These are phyloP conservation scores for Dactylella cylindrospora DNA, from an alignment of 2,329 filamentous ascomycete species.

Conservation along the genomic window DNA sequence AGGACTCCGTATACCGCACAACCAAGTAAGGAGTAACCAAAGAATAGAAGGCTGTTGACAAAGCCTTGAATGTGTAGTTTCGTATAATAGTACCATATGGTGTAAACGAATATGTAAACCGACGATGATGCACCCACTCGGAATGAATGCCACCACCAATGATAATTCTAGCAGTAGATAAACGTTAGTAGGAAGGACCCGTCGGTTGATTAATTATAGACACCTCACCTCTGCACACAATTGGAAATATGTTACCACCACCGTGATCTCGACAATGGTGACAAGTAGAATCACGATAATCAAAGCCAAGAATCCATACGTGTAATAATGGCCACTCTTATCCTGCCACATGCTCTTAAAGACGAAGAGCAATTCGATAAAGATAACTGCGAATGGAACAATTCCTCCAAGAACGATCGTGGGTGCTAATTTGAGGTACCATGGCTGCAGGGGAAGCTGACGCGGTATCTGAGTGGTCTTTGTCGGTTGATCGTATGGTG, in stretches of 20 bases:
- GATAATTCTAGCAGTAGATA: slow-evolving; percentile 64
- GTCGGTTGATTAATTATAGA: neutral
- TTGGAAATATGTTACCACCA: slow-evolving; percentile 79
- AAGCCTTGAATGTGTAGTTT: slow-evolving; percentile 80
- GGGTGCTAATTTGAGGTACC: slow-evolving; percentile 69
- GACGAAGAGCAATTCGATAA: slow-evolving; percentile 82
- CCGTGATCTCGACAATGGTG: slow-evolving; percentile 78
- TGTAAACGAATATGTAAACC: slow-evolving; percentile 80
- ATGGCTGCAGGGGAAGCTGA: slow-evolving; percentile 72
- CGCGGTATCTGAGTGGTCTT: slow-evolving; percentile 71
- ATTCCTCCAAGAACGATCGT: slow-evolving; percentile 72
- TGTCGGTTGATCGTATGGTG: slow-evolving; percentile 77
- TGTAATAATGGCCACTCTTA: slow-evolving; percentile 88
- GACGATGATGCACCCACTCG: slow-evolving; percentile 73
- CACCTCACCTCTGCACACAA: slow-evolving; percentile 70
- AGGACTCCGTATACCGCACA: slow-evolving; percentile 78
- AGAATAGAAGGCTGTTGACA: slow-evolving; percentile 77
- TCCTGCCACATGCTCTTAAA: slow-evolving; percentile 88
- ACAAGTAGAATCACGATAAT: slow-evolving; percentile 71
- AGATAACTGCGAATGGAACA: slow-evolving; percentile 82
- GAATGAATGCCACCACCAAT: slow-evolving; percentile 93
- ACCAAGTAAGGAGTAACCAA: slow-evolving; percentile 78
- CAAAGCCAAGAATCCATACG: slow-evolving; percentile 80
- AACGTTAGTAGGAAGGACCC: neutral
- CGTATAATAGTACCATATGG: slow-evolving; percentile 78